These are phyloP conservation scores for Coriaria nepalensis DNA, from an alignment of 306 rosid genomes.

Conservation along the genomic window DNA sequence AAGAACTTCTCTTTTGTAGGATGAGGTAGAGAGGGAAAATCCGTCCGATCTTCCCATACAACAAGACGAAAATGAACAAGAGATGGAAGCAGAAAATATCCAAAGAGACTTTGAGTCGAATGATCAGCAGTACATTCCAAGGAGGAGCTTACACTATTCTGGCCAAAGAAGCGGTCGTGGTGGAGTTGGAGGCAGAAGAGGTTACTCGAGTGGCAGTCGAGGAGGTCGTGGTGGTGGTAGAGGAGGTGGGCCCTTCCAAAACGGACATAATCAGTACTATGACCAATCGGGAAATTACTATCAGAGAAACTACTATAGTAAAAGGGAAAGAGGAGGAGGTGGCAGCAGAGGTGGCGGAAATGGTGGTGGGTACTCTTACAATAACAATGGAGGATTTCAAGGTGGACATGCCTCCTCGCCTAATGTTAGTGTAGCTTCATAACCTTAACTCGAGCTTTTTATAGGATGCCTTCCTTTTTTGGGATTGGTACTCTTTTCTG, in stretches of 20 bases:
- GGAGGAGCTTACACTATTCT: constrained; percentile 38
- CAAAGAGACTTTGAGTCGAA: constrained; percentile 53
- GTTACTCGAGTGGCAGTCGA: constrained; percentile 52
- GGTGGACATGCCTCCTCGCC: constrained; percentile 36
- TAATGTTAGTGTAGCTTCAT: constrained; percentile 59
- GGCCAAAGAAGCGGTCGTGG: constrained; percentile 89
- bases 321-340: constrained; percentile 66
- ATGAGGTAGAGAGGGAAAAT: constrained; percentile 35
- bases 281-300: constrained; percentile 82
- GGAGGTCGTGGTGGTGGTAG: constrained; percentile 63
- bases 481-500: constrained; percentile 3
- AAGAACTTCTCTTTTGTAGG: constrained; percentile 37
- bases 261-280: constrained; percentile 62
- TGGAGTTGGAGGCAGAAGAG: constrained; percentile 64
- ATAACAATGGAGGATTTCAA: constrained; percentile 37
- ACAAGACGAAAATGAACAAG: constrained; percentile 34
- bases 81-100: constrained; percentile 32
- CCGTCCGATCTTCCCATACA: constrained; percentile 32
- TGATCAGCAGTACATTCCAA: constrained; percentile 46
- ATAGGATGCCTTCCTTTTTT: constrained; percentile 23
- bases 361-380: constrained; percentile 47
- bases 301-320: constrained; percentile 42
- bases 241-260: constrained; percentile 53
- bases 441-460: constrained; percentile 21
- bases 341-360: constrained; percentile 6